Base-by-base conservation (phyloP, 108 stramenopile species). In the Skeletonema tropicum region DNA sequence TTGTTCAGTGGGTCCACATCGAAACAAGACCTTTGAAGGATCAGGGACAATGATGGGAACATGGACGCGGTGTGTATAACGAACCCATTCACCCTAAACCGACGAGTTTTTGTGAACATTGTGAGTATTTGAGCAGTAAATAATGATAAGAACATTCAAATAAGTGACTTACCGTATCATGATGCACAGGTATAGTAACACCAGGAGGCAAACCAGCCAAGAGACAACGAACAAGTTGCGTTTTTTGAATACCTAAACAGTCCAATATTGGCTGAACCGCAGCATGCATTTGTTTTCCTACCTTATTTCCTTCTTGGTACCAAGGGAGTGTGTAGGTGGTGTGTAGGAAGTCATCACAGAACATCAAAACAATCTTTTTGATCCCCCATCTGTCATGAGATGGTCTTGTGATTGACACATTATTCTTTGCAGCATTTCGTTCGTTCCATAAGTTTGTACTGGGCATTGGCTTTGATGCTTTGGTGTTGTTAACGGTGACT, bases 381-480 rank as follows among this genome's bases (percentile, higher is more conserved):
- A 99, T 97, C 6, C 99, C 99, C 97, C 98, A 98, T 57, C 84
- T 80, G 86, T 99, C 99, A 80, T 99, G 99, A 11, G 92, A 89
- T 4, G 97, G 92, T 31, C 98, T 83, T 11, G 76, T 85, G 10
- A 99, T 66, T 7, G 65, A 63, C 55, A 99, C 98, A 75, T 99
- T 99, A 68, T 88, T 61, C 30, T 62, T 61, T 15, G 84, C 62
- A n/a, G 92, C 93, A 72, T 91, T 93, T 9, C 64, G 64, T 62
- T 89, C 85, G 70, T 88, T 74, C 96, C 96, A 96, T 33, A 90
- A 70, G 63, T 93, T 88, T 58, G 84, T 92, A 14, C 46, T 48
- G 17, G 81, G 73, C 7, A 49, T 52, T 31, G 41, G n/a, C 31
- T 71, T 62, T 73, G 60, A 3, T 12, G 39, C 57, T 60, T 73